A percentile compares a stretch with the other conserved stretches of the same genome.
phyloP scores from a whole-genome alignment of 768 basidiomycete species.

The Neoboletus subvelutipes region DNA sequence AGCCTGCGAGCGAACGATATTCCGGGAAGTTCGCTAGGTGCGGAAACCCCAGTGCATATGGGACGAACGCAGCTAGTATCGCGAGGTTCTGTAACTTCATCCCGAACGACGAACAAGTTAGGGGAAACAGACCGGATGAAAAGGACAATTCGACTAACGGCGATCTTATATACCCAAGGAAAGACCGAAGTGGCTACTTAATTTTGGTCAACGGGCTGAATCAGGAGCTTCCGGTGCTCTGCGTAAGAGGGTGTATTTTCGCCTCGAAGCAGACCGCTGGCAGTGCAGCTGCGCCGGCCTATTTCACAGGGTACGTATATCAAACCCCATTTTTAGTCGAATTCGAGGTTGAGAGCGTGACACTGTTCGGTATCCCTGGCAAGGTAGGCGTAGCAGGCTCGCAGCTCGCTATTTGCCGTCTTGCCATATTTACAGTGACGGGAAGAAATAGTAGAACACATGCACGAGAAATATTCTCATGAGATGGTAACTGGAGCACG shows the following conservation, averaged over 20 bases:
- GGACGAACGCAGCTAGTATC: slow-evolving; percentile 3
- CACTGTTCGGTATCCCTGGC: neutral
- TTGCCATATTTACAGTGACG: no score
- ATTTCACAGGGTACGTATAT: neutral
- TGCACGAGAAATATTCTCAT: neutral
- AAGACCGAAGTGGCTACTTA: neutral
- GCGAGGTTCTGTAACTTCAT: slow-evolving; percentile 13
- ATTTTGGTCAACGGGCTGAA: neutral
- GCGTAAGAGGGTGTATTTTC: neutral
- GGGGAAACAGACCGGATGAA: neutral
- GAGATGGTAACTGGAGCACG: neutral
- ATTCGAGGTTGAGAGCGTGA: neutral
- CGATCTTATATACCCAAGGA: neutral
- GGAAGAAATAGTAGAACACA: neutral
- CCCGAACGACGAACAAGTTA: neutral
- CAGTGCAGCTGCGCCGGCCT: neutral
- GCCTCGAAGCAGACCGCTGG: neutral
- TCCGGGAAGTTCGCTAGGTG: slow-evolving; percentile 17
- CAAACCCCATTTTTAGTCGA: neutral
- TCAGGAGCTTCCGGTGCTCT: no score
- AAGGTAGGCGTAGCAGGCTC: neutral
- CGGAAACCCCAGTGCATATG: slow-evolving; percentile 12
- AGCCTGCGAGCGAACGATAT: slow-evolving; percentile 20
- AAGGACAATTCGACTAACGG: neutral
- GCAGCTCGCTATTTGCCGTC: neutral